Evolutionary conservation across 257 asterid genomes (phyloP), one percentile per base, ranked within the genome.

Genomic region (Cynanchum wilfordii): DNA sequence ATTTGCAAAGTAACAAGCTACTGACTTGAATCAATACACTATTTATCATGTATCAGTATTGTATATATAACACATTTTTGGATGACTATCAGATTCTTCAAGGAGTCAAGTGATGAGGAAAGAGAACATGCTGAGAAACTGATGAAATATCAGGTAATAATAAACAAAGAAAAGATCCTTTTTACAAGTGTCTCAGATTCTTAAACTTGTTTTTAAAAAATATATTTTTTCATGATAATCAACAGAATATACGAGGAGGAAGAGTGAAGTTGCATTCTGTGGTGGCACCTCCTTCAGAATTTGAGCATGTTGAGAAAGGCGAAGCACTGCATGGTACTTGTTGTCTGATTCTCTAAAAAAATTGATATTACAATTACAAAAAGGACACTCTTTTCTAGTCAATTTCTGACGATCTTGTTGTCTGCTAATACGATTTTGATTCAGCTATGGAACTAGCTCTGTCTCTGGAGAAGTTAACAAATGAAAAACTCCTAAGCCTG

Each of bases 61-160:
- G 24, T 24, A 7, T 44, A 30, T 72, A 4, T 65, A 42, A 73
- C 75, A 63, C 16, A 38, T 70, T 30, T 68, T 75, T 36, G 42
- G 44, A 24, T 36, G 30, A n/a, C 27, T 50, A 20, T 62, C 76
- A 94, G 99, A 80, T 94, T 88, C 70, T 91, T 94, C 50, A 88
- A 88, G 84, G 97, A 88, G 79, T 79, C 96, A 3, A 91, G 97
- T 78, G 79, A 78, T 51, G 97, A 94, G 84, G 97, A 91, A 84
- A 85, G 90, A 80, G 97, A 87, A 7, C 99, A 91, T 75, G 99
- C 96, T 45, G 97, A 94, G 86, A 94, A 86, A 79, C 78, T 94
- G 19, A 88, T 89, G 90, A 77, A 90, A 47, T 92, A 92, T 83
- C 99, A 90, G 98, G 99, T 90, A 72, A 47, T 4, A 30, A 3